Evolutionary conservation across 371 early-diverging fungal species (phyloP), one percentile per base, ranked within the genome.

Genomic region (Syncephalastrum contaminatum): DNA sequence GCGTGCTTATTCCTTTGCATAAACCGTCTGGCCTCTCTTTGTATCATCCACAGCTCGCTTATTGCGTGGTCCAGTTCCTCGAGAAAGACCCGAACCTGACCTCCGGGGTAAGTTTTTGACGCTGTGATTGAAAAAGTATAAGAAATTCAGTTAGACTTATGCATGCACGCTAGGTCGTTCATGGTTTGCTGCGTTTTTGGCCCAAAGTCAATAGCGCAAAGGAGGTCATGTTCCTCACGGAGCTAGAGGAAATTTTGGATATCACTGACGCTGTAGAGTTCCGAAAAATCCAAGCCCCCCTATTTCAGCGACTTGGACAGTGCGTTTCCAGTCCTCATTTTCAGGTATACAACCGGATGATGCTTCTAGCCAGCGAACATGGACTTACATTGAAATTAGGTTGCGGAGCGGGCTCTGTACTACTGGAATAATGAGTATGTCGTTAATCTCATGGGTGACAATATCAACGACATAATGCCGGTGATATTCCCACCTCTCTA

Each of bases 401-500:
- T 82, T 27, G 97, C 97, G 48, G 98, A 98, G 76, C 84, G 98
- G 54, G 96, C 97, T 39, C 78, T 98, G 44, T 90, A 88, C 56
- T 94, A 91, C 69, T 98, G 97, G 96, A 97, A 95, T 78, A 98
- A 97, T 67, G 95, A 93, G 60, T 95, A 93, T 60, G 92, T 97
- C 67, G 88, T 94, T 60, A 92, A 87, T 66, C 69, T 97, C 64
- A 93, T 98, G 58, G 84, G 88, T n/a, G 94, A 95, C 47, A 93
- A 97, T 70, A 88, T 91, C 19, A 70, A 81, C 36, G 85, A 84
- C 21, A 88, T 97, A 51, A 70, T 98, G 67, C 98, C 97, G 16
- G 93, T 97, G 59, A 89, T 96, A 75, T 95, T 97, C 64, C 82
- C 92, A 18, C 83, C 94, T 2, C 80, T 98, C 27, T 95, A 93